Evolutionary conservation across 805 yeast genomes (phyloP).

Genomic region (Starmera quercuum): DNA sequence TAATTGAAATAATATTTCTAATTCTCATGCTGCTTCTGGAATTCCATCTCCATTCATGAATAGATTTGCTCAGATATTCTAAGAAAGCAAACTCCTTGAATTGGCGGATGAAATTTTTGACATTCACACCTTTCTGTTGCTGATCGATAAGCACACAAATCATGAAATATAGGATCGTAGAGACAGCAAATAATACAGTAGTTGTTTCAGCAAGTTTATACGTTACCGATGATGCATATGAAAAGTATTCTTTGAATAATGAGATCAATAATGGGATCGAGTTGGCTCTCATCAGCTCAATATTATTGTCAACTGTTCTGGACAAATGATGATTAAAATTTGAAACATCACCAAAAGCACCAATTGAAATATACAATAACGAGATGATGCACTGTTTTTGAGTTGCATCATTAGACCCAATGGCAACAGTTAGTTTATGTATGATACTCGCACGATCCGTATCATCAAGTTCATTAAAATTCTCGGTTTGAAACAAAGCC

Average conservation of each 20-base stretch:
- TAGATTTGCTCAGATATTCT: conserved; percentile 33
- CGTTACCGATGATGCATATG: conserved; percentile 1
- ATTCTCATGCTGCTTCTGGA: conserved; percentile 36
- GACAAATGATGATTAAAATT: conserved; percentile 11
- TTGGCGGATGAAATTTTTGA: conserved; percentile 3
- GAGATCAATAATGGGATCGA: neutral
- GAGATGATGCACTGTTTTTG: conserved; percentile 4
- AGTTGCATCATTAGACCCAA: neutral
- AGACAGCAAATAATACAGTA: conserved; percentile 15
- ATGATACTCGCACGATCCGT: neutral
- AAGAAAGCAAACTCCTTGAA: conserved; percentile 33
- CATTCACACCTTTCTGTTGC: conserved; percentile 2
- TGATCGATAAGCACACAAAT: neutral
- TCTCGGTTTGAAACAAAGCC: neutral
- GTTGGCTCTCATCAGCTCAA: conserved; percentile 7
- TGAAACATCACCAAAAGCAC: conserved; percentile 10
- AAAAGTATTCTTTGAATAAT: neutral
- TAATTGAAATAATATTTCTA: conserved; percentile 45
- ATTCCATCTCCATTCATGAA: conserved; percentile 65
- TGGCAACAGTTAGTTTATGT: neutral
- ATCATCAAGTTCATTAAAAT: conserved; percentile 7
- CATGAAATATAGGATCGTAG: conserved; percentile 16
- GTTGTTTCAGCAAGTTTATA: conserved; percentile 13
- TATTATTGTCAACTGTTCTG: conserved; percentile 16
- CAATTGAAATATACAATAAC: conserved; percentile 20